phyloP scores from a whole-genome alignment of 805 yeast species.

The Maudiozyma serrabonitensis region DNA sequence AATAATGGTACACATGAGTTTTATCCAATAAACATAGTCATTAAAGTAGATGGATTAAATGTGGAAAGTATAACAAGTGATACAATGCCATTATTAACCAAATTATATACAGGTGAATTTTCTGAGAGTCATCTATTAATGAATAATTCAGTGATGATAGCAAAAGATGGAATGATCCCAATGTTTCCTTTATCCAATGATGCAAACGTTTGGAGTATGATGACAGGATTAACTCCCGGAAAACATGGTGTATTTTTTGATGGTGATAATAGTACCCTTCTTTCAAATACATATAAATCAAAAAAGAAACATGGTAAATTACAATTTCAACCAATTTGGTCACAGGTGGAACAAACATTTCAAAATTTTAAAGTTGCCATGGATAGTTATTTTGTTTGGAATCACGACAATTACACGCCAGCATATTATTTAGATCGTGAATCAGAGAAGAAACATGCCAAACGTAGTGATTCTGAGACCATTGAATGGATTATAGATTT shows the following conservation, averaged over 20 bases:
- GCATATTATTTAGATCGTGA: not conserved
- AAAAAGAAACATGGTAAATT: not conserved
- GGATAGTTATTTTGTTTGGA: not conserved
- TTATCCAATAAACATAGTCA: slow-evolving; percentile 68
- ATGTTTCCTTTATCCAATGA: not conserved
- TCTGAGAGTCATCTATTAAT: not conserved
- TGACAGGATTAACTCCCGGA: not conserved
- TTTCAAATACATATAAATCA: not conserved
- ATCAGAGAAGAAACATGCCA: not conserved
- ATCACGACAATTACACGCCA: not conserved
- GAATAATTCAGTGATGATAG: not conserved
- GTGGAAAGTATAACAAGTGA: slow-evolving; percentile 48
- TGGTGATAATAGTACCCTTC: not conserved
- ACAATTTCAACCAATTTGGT: not conserved
- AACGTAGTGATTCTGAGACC: slow-evolving; percentile 30
- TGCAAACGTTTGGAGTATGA: not conserved
- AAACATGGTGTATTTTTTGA: not conserved
- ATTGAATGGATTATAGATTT: slow-evolving; percentile 49
- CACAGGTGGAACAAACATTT: not conserved
- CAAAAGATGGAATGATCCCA: not conserved
- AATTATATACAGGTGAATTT: not conserved
- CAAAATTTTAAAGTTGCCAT: not conserved
- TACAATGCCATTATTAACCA: slow-evolving; percentile 55
- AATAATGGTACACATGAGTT: slow-evolving; percentile 58
- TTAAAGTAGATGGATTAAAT: slow-evolving; percentile 84